These are phyloP conservation scores for Eucalyptus paniculata DNA, from an alignment of 345 rosid genomes.

Conservation along the genomic window DNA sequence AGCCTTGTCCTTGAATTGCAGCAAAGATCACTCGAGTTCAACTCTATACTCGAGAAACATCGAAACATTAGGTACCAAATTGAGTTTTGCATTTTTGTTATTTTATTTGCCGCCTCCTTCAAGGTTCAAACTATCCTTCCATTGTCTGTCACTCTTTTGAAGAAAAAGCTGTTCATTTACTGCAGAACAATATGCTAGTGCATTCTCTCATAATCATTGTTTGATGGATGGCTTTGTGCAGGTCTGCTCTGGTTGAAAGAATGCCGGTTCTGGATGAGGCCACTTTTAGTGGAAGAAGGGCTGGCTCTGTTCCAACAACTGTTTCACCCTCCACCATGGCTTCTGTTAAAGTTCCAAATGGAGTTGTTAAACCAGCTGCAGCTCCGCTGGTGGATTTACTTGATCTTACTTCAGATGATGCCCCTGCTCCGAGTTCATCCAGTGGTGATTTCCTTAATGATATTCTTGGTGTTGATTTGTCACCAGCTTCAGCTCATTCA, in stretches of 20 bases:
- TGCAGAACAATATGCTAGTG: neutral
- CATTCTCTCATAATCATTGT: neutral
- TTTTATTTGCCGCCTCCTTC: neutral
- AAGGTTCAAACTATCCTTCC: neutral
- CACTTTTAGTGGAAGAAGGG: constrained; percentile 80
- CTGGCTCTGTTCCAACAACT: constrained; percentile 62
- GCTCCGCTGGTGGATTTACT: constrained; percentile 83
- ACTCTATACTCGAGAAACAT: neutral
- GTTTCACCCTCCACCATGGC: constrained; percentile 49
- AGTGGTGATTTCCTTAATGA: constrained; percentile 86
- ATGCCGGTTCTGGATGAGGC: constrained; percentile 99
- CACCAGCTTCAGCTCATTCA: constrained; percentile 36
- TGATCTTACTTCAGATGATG: constrained; percentile 75
- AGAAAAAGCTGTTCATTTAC: constrained; percentile 8
- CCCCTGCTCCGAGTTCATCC: constrained; percentile 63
- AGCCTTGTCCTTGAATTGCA: constrained; percentile 97
- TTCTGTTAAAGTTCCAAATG: constrained; percentile 78
- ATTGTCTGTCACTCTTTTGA: neutral
- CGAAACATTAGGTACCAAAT: neutral
- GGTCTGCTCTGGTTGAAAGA: constrained; percentile 88
- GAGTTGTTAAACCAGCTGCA: constrained; percentile 56
- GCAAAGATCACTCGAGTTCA: constrained; percentile 85
- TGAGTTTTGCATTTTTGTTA: neutral
- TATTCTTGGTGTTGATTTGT: constrained; percentile 79
- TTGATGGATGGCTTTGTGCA: constrained; percentile 20